A percentile compares a stretch with the other conserved stretches of the same genome.
Conservation (phyloP, 495 filamentous ascomycete genomes). For the Neurospora pannonica region DNA sequence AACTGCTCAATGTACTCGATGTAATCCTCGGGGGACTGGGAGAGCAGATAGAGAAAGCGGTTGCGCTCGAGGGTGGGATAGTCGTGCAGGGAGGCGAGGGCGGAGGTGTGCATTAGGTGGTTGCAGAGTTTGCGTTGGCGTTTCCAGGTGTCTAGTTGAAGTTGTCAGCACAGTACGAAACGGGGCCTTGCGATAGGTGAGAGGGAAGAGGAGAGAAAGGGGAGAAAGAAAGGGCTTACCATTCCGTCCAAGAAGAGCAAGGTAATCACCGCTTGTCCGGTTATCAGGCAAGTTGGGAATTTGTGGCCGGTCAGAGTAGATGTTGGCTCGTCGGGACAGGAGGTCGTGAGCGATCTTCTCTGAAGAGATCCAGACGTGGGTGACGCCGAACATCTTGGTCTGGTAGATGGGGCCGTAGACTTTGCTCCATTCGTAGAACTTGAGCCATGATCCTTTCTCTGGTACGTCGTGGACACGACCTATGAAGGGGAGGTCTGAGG, state of each 20-base stretch:
- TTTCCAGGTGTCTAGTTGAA: constrained; percentile 41
- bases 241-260: constrained; percentile 44
- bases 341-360: constrained; percentile 50
- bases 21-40: constrained; percentile 34
- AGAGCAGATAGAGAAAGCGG: constrained; percentile 41
- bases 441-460: constrained; percentile 37
- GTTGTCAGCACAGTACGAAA: neutral
- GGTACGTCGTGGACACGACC: constrained; percentile 53
- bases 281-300: constrained; percentile 46
- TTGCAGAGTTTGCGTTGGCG: constrained; percentile 50
- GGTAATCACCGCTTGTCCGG: constrained; percentile 45
- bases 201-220: neutral
- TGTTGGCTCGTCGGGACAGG: constrained; percentile 46
- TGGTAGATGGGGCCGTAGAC: constrained; percentile 56
- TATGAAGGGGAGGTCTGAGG: constrained; percentile 39
- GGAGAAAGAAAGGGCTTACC: constrained; percentile 25
- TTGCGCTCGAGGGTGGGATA: constrained; percentile 47
- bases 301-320: constrained; percentile 53
- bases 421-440: constrained; percentile 54
- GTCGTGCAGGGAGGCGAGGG: constrained; percentile 32
- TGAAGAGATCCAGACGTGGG: constrained; percentile 50
- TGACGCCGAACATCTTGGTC: constrained; percentile 45
- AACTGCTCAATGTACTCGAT: constrained; percentile 49
- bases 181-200: neutral
- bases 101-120: constrained; percentile 41